Evolutionary conservation across 164 flowering plant species (phyloP).

Genomic region (Aristolochia contorta): DNA sequence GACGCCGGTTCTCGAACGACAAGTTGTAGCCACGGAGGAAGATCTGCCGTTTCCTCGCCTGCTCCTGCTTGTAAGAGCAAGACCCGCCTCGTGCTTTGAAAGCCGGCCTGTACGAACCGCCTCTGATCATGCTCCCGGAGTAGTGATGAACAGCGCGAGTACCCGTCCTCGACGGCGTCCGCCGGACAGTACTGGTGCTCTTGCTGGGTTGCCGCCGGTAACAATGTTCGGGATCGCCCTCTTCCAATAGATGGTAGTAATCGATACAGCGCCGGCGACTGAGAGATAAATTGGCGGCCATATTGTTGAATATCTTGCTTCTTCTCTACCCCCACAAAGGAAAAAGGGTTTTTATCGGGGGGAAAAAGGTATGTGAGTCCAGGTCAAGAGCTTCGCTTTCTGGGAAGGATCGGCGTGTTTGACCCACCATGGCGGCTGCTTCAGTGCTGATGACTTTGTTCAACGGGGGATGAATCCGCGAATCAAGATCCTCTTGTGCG

Average conservation of each 20-base stretch:
- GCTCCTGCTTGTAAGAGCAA: not conserved
- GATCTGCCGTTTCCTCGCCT: conserved; percentile 1
- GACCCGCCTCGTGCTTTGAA: not conserved
- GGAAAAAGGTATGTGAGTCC: too few species aligned
- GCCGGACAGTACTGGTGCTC: not conserved
- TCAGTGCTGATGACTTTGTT: too few species aligned
- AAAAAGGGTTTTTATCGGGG: too few species aligned
- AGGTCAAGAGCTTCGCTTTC: too few species aligned
- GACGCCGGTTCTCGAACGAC: not conserved
- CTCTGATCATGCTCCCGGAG: not conserved
- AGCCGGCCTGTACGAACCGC: not conserved
- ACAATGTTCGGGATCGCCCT: not conserved
- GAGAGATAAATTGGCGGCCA: not conserved
- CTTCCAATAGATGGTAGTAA: not conserved
- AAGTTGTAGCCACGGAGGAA: not conserved
- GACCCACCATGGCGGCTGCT: too few species aligned
- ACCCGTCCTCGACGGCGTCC: not conserved
- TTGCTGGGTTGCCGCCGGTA: not conserved
- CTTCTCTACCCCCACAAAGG: too few species aligned
- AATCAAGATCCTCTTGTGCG: too few species aligned
- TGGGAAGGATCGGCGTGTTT: too few species aligned
- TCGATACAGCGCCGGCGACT: not conserved
- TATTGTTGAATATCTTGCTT: too few species aligned
- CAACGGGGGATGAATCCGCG: too few species aligned
- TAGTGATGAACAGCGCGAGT: too few species aligned